phyloP scores from a whole-genome alignment of 2,329 filamentous ascomycete genomes.

The Bimuria novae-zelandiae region DNA sequence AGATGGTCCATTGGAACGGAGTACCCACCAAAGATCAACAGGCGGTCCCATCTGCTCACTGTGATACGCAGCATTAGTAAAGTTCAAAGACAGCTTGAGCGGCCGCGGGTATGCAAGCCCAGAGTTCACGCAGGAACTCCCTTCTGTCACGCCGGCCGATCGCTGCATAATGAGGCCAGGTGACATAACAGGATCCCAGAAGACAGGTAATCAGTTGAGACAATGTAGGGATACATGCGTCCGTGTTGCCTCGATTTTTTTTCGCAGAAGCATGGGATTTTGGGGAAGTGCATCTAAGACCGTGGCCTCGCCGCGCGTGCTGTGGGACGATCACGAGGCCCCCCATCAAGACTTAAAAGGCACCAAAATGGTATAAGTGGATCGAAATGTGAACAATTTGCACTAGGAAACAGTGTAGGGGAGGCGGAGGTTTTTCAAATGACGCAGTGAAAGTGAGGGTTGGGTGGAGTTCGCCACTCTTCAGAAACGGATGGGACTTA shows the following conservation, averaged over 20 bases:
- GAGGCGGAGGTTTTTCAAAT: slow-evolving; percentile 9
- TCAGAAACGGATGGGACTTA: slow-evolving; percentile 61
- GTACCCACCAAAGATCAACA: slow-evolving; percentile 77
- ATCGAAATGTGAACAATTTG: slow-evolving; percentile 17
- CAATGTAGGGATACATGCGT: slow-evolving; percentile 26
- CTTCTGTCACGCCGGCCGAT: slow-evolving; percentile 41
- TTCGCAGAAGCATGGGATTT: slow-evolving; percentile 16
- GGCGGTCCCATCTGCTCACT: slow-evolving; percentile 97
- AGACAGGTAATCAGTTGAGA: slow-evolving; percentile 19
- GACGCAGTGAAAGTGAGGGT: slow-evolving; percentile 12
- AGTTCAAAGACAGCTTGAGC: slow-evolving; percentile 27
- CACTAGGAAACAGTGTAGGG: slow-evolving; percentile 3
- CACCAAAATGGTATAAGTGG: slow-evolving; percentile 17
- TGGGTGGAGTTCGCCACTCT: slow-evolving; percentile 21
- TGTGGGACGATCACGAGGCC: slow-evolving; percentile 36
- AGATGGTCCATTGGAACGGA: not conserved
- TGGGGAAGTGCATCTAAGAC: slow-evolving; percentile 31
- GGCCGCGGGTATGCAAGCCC: slow-evolving; percentile 42
- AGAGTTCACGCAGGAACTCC: slow-evolving; percentile 50
- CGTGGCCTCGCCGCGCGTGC: slow-evolving; percentile 26
- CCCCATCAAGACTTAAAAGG: slow-evolving; percentile 14
- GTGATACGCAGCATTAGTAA: slow-evolving; percentile 37
- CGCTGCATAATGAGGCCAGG: slow-evolving; percentile 30
- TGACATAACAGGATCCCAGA: slow-evolving; percentile 24
- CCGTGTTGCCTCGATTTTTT: slow-evolving; percentile 8